phyloP scores from a whole-genome alignment of 2,329 filamentous ascomycete genomes.

The Rhynchosporium agropyri region DNA sequence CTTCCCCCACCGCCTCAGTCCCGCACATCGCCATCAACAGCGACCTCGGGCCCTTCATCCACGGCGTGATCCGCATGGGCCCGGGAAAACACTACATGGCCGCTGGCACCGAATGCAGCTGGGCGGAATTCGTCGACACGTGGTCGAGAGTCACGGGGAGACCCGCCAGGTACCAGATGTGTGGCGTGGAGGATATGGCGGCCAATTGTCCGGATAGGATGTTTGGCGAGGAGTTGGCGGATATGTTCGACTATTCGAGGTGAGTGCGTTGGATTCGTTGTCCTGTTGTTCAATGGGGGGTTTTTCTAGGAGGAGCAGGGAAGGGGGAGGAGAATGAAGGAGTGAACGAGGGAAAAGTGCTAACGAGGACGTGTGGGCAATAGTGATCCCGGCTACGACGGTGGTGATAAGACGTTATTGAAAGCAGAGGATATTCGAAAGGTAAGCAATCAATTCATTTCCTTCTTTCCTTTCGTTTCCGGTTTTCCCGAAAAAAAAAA shows the following conservation, averaged over 20 bases:
- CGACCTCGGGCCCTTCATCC: constrained; percentile 45
- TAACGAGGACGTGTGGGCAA: not conserved
- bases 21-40: constrained; percentile 52
- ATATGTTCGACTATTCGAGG: constrained; percentile 39
- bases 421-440: constrained; percentile 31
- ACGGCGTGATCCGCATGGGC: constrained; percentile 35
- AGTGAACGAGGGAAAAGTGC: not conserved
- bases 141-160: constrained; percentile 27
- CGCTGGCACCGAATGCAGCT: constrained; percentile 24
- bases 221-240: constrained; percentile 39
- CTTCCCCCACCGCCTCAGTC: constrained; percentile 43
- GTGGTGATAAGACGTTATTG: constrained; percentile 36
- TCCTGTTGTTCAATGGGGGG: not conserved
- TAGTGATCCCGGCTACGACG: constrained; percentile 44
- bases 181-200: constrained; percentile 38
- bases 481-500: not conserved
- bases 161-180: constrained; percentile 19
- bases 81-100: constrained; percentile 32
- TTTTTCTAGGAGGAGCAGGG: not conserved
- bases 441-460: constrained; percentile 16
- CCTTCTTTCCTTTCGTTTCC: not conserved
- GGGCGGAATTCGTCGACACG: constrained; percentile 26
- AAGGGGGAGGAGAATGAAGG: not conserved
- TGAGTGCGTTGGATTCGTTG: not conserved
- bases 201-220: constrained; percentile 34